Evolutionary conservation across 2,329 filamentous ascomycete genomes (phyloP).

Genomic region (Zymoseptoria brevis): DNA sequence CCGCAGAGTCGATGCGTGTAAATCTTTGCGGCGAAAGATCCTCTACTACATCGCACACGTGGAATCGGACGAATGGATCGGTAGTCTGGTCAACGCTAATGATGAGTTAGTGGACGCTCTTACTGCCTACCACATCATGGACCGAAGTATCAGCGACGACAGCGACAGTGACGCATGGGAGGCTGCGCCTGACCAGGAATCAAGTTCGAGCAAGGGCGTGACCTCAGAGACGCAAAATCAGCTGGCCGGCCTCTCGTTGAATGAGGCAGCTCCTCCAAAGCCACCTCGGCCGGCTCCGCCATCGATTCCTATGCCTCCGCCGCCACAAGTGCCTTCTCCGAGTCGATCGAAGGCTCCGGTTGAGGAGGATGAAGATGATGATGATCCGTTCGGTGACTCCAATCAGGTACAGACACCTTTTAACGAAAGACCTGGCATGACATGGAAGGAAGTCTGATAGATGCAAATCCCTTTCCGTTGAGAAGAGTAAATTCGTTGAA

Average conservation of each 20-base stretch:
- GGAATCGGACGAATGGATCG: slow-evolving; percentile 85
- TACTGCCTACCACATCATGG: slow-evolving; percentile 90
- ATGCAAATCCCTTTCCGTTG: neutral
- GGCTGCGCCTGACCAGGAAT: slow-evolving; percentile 23
- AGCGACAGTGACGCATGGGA: slow-evolving; percentile 56
- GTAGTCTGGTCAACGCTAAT: slow-evolving; percentile 83
- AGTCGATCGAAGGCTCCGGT: slow-evolving; percentile 31
- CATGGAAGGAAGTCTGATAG: slow-evolving; percentile 32
- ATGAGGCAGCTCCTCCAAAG: slow-evolving; percentile 34
- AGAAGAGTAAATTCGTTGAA: neutral
- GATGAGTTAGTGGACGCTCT: slow-evolving; percentile 90
- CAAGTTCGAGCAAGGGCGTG: slow-evolving; percentile 2
- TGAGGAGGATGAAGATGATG: slow-evolving; percentile 62
- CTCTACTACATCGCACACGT: slow-evolving; percentile 88
- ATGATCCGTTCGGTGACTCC: slow-evolving; percentile 78
- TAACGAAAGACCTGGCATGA: slow-evolving; percentile 20
- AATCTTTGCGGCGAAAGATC: slow-evolving; percentile 73
- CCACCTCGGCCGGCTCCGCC: slow-evolving; percentile 39
- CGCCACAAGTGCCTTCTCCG: slow-evolving; percentile 11
- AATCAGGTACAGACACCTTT: slow-evolving; percentile 58
- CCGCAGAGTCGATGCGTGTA: slow-evolving; percentile 76
- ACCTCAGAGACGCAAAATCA: slow-evolving; percentile 31
- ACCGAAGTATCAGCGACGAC: slow-evolving; percentile 71
- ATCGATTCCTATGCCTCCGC: slow-evolving; percentile 31
- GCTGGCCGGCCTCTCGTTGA: slow-evolving; percentile 39